phyloP scores from a whole-genome alignment of 2,329 filamentous ascomycete genomes.

The Zalaria obscura region DNA sequence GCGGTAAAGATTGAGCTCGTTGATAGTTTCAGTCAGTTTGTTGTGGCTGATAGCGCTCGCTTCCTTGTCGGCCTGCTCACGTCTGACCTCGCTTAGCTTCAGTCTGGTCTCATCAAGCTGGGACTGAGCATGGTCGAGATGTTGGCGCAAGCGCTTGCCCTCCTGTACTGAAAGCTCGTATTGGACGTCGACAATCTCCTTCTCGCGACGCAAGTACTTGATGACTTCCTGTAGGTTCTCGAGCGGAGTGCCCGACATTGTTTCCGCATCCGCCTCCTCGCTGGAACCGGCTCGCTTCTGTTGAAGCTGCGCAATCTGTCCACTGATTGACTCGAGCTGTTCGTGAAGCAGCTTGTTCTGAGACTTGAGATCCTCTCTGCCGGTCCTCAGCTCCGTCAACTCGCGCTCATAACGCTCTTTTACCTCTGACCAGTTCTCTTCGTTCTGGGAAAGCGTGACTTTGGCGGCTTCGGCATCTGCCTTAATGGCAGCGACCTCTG shows the following conservation, averaged over 20 bases:
- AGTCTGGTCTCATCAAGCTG: constrained; percentile 82
- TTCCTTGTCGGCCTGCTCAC: constrained; percentile 57
- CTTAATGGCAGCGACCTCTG: constrained; percentile 58
- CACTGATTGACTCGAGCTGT: constrained; percentile 69
- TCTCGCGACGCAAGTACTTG: constrained; percentile 81
- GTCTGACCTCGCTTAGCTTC: constrained; percentile 81
- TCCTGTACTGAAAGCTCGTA: constrained; percentile 82
- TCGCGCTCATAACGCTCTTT: constrained; percentile 72
- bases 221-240: constrained; percentile 73
- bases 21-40: constrained; percentile 85
- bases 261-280: constrained; percentile 36
- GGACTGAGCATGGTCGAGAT: constrained; percentile 71
- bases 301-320: constrained; percentile 67
- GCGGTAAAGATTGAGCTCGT: constrained; percentile 88
- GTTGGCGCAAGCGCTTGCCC: constrained; percentile 74
- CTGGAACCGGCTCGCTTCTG: constrained; percentile 49
- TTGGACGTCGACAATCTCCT: constrained; percentile 96
- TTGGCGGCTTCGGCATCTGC: constrained; percentile 79
- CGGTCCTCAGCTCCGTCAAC: constrained; percentile 59
- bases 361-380: constrained; percentile 69
- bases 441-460: constrained; percentile 61
- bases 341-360: constrained; percentile 86
- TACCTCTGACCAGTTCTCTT: constrained; percentile 78
- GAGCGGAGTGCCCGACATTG: constrained; percentile 29
- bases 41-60: constrained; percentile 66